phyloP scores from a whole-genome alignment of 441 rosid species.

The Corymbia calophylla region DNA sequence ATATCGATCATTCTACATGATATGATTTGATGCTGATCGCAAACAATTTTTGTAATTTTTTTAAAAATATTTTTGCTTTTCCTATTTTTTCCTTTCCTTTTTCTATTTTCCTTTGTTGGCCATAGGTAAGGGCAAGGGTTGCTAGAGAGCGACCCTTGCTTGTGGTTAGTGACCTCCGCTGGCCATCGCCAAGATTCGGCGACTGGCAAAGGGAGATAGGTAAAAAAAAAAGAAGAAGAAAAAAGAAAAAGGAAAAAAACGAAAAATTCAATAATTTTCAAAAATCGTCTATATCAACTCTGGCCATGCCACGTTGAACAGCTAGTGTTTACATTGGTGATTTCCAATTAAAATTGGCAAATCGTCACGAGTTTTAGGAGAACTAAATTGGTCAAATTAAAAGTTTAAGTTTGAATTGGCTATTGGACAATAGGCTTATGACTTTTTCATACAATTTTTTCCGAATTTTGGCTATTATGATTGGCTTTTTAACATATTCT shows the following conservation, averaged over 20 bases:
- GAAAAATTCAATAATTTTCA: background rate
- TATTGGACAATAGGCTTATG: background rate
- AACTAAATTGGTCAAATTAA: background rate
- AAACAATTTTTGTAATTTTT: background rate
- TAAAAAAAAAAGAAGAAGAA: background rate
- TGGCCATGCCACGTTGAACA: rapidly evolving
- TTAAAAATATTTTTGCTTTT: background rate
- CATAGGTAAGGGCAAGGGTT: background rate
- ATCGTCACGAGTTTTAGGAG: rapidly evolving
- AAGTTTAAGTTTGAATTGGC: background rate
- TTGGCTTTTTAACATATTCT: background rate
- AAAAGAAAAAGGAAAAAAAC: rapidly evolving
- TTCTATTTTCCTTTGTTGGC: rapidly evolving
- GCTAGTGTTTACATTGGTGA: rapidly evolving
- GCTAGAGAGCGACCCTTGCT: background rate
- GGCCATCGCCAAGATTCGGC: rapidly evolving
- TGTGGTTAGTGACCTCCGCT: rapidly evolving
- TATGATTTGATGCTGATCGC: too few species aligned
- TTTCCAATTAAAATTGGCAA: rapidly evolving
- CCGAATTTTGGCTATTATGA: background rate
- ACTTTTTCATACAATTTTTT: background rate
- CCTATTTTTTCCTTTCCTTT: background rate
- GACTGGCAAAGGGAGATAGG: background rate
- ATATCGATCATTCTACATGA: too few species aligned
- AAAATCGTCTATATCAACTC: rapidly evolving